Evolutionary conservation across 2,329 filamentous ascomycete species (phyloP), one percentile per base, ranked within the genome.

Genomic region (Paraconiothyrium sp.): DNA sequence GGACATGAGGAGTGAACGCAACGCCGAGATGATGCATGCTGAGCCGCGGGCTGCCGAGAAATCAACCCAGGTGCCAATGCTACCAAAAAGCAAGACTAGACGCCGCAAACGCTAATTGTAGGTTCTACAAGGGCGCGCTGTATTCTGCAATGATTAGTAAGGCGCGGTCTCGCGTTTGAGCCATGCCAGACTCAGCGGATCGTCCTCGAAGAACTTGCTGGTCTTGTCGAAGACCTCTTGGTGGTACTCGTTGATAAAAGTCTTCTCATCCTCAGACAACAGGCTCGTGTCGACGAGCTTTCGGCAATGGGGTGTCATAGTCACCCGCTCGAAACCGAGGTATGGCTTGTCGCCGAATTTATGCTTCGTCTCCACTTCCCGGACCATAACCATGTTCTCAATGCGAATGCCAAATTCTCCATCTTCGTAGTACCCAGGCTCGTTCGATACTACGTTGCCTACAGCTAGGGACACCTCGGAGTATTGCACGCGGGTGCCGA

Each of bases 401-500:
- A 97, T 97, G 20, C 95, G 90, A 68, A 99, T 95, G 20, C 95
- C 95, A 74, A 97, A 99, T 43, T 89, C 89, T 51, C 93, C 94
- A 72, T 99, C 95, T 78, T 98, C 94, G 77, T 99, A 99, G 81
- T 94, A 99, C 34, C 95, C 95, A 1, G 95, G 95, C 79, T 99
- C 93, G 72, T 97, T 93, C 1, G 94, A 98, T 57, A 98, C 88
- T 44, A 99, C 94, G 72, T 99, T 97, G 48, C 95, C 95, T n/a
- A 92, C 85, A 0, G 92, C 88, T 34, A 99, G 85, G 0, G 95
- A 86, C 6, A 98, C 94, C 76, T 99, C 95, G 0, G 92, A 90
- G 76, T 94, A 97, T 71, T 96, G 92, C 43, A 96, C 88, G 48
- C 95, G 87, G 10, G 94, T 97, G 32, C 95, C 95, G 63, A 99